These are phyloP conservation scores for Magnolia officinalis DNA, from an alignment of 164 flowering plant species.

Conservation along the genomic window DNA sequence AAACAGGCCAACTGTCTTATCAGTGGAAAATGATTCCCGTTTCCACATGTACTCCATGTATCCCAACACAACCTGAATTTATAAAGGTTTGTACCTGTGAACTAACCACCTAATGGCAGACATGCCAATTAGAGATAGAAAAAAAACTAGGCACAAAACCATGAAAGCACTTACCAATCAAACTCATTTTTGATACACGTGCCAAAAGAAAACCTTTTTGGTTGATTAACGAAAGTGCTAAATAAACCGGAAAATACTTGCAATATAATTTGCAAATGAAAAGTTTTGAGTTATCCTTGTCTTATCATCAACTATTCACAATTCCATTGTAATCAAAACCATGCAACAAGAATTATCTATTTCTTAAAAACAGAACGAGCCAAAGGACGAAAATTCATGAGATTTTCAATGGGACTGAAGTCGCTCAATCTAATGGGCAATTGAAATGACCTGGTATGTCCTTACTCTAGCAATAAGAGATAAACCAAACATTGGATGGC, in stretches of 20 bases:
- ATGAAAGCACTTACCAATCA: no score
- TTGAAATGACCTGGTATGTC: background rate
- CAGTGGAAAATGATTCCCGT: no score
- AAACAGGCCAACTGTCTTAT: no score
- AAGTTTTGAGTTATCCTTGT: background rate
- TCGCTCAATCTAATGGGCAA: background rate
- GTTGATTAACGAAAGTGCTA: background rate
- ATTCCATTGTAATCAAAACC: background rate
- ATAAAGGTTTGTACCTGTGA: no score
- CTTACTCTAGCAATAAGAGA: background rate
- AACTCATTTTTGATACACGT: no score
- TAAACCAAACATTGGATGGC: background rate
- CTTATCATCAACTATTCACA: background rate
- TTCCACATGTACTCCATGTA: no score
- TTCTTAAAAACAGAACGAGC: background rate
- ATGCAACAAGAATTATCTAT: no score
- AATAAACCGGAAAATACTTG: background rate
- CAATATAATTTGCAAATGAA: background rate
- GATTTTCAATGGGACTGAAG: background rate
- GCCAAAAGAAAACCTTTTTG: background rate
- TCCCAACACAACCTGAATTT: no score
- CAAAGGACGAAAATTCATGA: background rate
- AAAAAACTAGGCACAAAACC: no score
- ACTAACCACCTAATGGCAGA: no score
- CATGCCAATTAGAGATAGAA: no score